Percentiles rank a stretch among this genome's conserved stretches.
These are phyloP conservation scores for Lachnellula suecica DNA, from an alignment of 2,329 filamentous ascomycete genomes.

Conservation along the genomic window DNA sequence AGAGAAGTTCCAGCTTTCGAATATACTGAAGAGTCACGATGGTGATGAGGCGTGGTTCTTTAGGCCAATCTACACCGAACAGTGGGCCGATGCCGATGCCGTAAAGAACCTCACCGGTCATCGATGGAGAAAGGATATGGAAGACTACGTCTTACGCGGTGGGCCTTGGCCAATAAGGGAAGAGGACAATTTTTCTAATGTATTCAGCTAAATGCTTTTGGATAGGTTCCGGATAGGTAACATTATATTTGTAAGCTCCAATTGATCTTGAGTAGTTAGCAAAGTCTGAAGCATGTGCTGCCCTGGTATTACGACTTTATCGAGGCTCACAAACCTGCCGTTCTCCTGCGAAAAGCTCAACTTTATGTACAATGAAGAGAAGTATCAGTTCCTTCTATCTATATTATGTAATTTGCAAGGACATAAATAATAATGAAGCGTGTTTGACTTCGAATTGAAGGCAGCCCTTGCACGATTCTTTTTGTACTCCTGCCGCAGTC, in stretches of 20 bases:
- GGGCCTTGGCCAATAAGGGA: slow-evolving; percentile 13
- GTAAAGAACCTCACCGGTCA: not conserved
- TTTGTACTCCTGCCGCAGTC: not conserved
- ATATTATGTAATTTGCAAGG: not conserved
- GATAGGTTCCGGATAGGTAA: too few species aligned
- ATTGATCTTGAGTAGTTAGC: too few species aligned
- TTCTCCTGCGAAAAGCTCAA: not conserved
- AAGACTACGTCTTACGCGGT: slow-evolving; percentile 12
- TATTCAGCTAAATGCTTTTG: not conserved
- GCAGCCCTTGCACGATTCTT: not conserved
- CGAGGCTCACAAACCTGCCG: too few species aligned
- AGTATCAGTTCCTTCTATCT: not conserved
- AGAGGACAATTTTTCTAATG: slow-evolving; percentile 6
- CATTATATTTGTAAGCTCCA: too few species aligned
- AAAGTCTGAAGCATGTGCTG: too few species aligned
- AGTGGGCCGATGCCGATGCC: slow-evolving; percentile 5
- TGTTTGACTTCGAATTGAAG: too few species aligned
- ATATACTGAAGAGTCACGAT: slow-evolving; percentile 2
- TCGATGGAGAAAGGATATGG: slow-evolving; percentile 10
- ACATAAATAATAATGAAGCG: not conserved
- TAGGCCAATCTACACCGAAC: slow-evolving; percentile 14
- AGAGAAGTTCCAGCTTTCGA: slow-evolving; percentile 16
- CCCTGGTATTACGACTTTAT: too few species aligned
- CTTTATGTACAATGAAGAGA: not conserved
- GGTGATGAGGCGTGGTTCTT: slow-evolving; percentile 8